Conservation (phyloP, 2,329 filamentous ascomycete genomes). For the Periconia sp. region DNA sequence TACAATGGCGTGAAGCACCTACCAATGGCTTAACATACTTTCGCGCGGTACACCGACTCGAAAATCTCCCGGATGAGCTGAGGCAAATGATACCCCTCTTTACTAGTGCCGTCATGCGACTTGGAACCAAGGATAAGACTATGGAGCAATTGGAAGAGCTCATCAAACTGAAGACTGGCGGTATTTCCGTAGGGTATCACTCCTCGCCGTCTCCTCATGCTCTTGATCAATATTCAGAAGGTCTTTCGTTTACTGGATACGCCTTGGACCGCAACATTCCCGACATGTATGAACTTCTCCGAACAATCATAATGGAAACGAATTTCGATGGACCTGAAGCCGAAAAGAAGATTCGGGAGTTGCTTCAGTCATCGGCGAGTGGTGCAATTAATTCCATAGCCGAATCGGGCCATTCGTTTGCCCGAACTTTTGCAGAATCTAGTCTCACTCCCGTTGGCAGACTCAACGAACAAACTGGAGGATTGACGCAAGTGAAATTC, state of each 20-base stretch:
- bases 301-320: conserved; percentile 79
- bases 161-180: conserved; percentile 95
- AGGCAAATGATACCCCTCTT: conserved; percentile 85
- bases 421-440: conserved; percentile 80
- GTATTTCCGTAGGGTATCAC: conserved; percentile 82
- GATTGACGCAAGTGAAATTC: conserved; percentile 86
- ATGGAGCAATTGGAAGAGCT: conserved; percentile 96
- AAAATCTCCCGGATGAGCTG: conserved; percentile 80
- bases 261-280: conserved; percentile 88
- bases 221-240: conserved; percentile 72
- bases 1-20: conserved; percentile 89
- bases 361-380: conserved; percentile 83
- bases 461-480: conserved; percentile 80
- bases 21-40: conserved; percentile 98
- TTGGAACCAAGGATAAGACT: conserved; percentile 82
- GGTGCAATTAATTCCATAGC: conserved; percentile 91
- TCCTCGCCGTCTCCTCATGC: conserved; percentile 76
- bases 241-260: conserved; percentile 80
- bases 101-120: conserved; percentile 86
- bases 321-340: conserved; percentile 85
- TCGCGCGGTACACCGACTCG: conserved; percentile 78
- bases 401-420: conserved; percentile 84
- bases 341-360: conserved; percentile 77
- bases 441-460: conserved; percentile 72
- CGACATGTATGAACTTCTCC: conserved; percentile 85